Conservation (phyloP, 1,284 basidiomycete species). For the Pyrrhoderma noxium region DNA sequence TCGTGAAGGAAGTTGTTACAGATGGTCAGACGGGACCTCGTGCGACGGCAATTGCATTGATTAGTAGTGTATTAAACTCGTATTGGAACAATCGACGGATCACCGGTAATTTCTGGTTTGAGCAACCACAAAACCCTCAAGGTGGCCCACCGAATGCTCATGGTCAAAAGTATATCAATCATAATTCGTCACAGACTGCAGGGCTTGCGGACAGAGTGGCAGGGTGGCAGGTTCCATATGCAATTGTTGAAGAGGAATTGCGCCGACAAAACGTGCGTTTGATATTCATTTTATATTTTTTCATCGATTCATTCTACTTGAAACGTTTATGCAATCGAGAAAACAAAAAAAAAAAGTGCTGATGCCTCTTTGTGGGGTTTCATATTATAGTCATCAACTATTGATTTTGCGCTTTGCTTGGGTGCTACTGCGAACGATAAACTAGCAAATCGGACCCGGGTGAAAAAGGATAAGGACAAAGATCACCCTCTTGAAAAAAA, state of each 20-base stretch:
- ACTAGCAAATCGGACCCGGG: slow-evolving; percentile 63
- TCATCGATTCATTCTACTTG: slow-evolving; percentile 10
- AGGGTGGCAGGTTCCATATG: slow-evolving; percentile 89
- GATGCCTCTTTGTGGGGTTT: background rate
- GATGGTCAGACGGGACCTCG: slow-evolving; percentile 89
- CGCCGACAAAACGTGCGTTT: slow-evolving; percentile 87
- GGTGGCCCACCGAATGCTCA: slow-evolving; percentile 26
- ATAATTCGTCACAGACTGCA: slow-evolving; percentile 72
- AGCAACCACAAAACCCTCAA: slow-evolving; percentile 37
- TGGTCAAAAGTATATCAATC: slow-evolving; percentile 54
- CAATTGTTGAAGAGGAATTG: slow-evolving; percentile 89
- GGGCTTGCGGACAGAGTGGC: slow-evolving; percentile 83
- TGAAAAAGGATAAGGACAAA: slow-evolving; percentile 40
- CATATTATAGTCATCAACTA: slow-evolving; percentile 75
- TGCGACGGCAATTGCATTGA: slow-evolving; percentile 81
- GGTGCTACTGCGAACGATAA: slow-evolving; percentile 82
- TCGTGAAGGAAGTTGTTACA: slow-evolving; percentile 93
- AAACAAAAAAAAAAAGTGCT: background rate
- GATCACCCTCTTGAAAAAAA: slow-evolving; percentile 79
- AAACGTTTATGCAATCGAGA: slow-evolving; percentile 8
- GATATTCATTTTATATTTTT: slow-evolving; percentile 16
- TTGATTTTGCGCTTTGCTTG: slow-evolving; percentile 92
- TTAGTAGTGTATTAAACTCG: slow-evolving; percentile 70
- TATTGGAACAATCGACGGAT: slow-evolving; percentile 78
- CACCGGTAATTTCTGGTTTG: slow-evolving; percentile 71